Evolutionary conservation across 768 basidiomycete genomes (phyloP).

Genomic region (Lactarius pseudohatsudake): DNA sequence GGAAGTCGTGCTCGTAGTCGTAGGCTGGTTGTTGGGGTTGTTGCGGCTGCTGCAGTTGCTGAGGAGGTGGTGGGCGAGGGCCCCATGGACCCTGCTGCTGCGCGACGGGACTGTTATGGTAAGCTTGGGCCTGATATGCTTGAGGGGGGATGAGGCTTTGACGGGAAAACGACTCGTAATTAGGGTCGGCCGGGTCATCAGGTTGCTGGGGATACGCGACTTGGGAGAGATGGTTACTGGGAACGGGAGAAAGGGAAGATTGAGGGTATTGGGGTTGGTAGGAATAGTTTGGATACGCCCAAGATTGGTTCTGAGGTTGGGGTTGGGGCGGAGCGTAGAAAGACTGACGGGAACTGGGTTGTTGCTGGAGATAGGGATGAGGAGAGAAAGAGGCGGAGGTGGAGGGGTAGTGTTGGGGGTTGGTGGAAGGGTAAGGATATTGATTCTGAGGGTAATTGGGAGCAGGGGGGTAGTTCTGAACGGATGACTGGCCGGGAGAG

Average conservation of each 20-base stretch:
- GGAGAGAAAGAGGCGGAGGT: conserved; percentile 42
- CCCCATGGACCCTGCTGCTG: conserved; percentile 31
- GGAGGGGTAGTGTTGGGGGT: conserved; percentile 36
- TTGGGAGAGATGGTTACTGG: conserved; percentile 50
- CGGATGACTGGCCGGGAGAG: conserved; percentile 29
- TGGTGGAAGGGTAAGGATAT: conserved; percentile 41
- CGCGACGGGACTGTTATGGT: conserved; percentile 45
- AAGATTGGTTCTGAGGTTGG: conserved; percentile 32
- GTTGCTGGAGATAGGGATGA: conserved; percentile 31
- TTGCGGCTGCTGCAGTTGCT: conserved; percentile 31
- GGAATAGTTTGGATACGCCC: conserved; percentile 32
- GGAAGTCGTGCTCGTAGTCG: conserved; percentile 27
- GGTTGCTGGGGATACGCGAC: conserved; percentile 49
- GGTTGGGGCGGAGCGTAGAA: conserved; percentile 38
- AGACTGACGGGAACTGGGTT: conserved; percentile 40
- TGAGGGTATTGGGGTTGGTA: conserved; percentile 40
- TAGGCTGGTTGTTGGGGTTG: conserved; percentile 27
- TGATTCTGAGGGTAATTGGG: conserved; percentile 31
- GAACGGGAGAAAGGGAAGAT: conserved; percentile 45
- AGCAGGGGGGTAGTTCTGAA: conserved; percentile 27
- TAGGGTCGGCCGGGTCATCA: conserved; percentile 50
- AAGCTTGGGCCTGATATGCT: conserved; percentile 77
- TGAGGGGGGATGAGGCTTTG: conserved; percentile 72
- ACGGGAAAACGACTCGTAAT: conserved; percentile 45
- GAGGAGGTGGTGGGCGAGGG: conserved; percentile 34